Conservation (phyloP, 176 grass and related monocot species). For the Avena atlantica region DNA sequence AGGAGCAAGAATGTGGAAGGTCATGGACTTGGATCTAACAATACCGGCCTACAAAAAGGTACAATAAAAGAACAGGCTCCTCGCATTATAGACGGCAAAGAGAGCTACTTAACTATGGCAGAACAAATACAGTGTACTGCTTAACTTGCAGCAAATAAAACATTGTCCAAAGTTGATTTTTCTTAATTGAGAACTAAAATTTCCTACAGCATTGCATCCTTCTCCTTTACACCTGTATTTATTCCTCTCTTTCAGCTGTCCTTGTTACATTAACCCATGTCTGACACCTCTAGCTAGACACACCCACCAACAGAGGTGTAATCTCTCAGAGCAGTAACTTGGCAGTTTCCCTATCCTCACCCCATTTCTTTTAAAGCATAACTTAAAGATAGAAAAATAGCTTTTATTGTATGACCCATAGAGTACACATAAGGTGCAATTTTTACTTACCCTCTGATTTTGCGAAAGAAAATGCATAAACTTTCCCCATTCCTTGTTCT, state of each 20-base stretch:
- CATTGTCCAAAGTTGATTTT: background rate
- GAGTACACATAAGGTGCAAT: background rate
- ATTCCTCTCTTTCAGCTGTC: background rate
- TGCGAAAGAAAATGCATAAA: conserved; percentile 60
- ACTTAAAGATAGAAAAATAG: conserved; percentile 7
- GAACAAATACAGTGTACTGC: conserved; percentile 35
- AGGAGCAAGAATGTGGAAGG: conserved; percentile 57
- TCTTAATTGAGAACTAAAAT: conserved; percentile 27
- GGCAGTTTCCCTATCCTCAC: background rate
- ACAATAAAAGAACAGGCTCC: background rate
- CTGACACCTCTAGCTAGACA: conserved; percentile 20
- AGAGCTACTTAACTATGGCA: conserved; percentile 20
- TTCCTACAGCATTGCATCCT: background rate
- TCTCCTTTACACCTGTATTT: background rate
- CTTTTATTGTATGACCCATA: conserved; percentile 13
- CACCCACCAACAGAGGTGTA: conserved; percentile 11
- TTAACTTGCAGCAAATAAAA: conserved; percentile 7
- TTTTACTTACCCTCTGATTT: conserved; percentile 52
- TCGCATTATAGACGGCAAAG: conserved; percentile 26
- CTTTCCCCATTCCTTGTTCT: conserved; percentile 63
- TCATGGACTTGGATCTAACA: conserved; percentile 34
- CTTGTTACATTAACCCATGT: background rate
- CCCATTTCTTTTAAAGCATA: background rate
- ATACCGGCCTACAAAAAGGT: conserved; percentile 55
- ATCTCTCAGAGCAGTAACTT: background rate